These are phyloP conservation scores for Malassezia psittaci DNA, from an alignment of 1,284 basidiomycete species.

Conservation along the genomic window DNA sequence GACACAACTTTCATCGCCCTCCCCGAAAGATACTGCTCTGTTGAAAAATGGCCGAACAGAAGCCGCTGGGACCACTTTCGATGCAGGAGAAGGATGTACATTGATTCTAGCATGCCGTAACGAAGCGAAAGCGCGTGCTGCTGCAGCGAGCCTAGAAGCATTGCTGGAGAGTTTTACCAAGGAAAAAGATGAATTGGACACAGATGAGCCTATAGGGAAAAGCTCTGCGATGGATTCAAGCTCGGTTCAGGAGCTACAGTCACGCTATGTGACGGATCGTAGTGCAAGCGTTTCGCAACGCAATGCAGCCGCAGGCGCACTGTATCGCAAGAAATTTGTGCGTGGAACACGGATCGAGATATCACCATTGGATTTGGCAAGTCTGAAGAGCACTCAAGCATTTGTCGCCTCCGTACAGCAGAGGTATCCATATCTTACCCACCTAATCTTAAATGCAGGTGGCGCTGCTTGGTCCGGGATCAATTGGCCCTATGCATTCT, in stretches of 20 bases:
- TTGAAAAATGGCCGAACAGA: conserved; percentile 10
- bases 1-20: conserved; percentile 43
- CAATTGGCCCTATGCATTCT: conserved; percentile 36
- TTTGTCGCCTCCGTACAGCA: conserved; percentile 20
- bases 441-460: conserved; percentile 47
- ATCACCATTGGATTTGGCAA: conserved; percentile 42
- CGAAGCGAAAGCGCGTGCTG: conserved; percentile 44
- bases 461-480: conserved; percentile 42
- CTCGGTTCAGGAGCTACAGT: conserved; percentile 20
- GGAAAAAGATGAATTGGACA: background rate
- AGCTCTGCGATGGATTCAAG: conserved; percentile 25
- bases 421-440: conserved; percentile 41
- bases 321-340: conserved; percentile 36
- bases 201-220: background rate
- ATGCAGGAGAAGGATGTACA: conserved; percentile 43
- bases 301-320: conserved; percentile 27
- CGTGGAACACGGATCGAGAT: conserved; percentile 41
- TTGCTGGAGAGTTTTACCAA: conserved; percentile 25
- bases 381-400: conserved; percentile 38
- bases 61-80: conserved; percentile 34
- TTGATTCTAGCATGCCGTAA: conserved; percentile 46
- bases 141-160: conserved; percentile 28
- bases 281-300: conserved; percentile 21
- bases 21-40: conserved; percentile 22
- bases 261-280: conserved; percentile 10